A percentile compares a stretch with the other conserved stretches of the same genome.
These are phyloP conservation scores for Ganoderma sinense DNA, from an alignment of 1,284 basidiomycete species.

Conservation along the genomic window DNA sequence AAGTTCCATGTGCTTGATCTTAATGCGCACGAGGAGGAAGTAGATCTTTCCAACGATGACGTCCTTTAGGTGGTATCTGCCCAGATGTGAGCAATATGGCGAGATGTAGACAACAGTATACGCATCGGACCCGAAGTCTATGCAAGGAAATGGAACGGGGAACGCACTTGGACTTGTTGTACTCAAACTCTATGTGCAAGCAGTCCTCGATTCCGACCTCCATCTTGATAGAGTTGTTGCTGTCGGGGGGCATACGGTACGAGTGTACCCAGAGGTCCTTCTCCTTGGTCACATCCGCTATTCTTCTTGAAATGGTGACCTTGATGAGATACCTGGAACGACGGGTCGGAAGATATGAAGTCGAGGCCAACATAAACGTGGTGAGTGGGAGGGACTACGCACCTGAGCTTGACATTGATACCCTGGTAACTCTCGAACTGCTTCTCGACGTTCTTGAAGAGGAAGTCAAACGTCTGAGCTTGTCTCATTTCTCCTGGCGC, in stretches of 20 bases:
- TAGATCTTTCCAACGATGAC: conserved; percentile 99
- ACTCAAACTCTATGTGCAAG: conserved; percentile 98
- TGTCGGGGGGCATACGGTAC: conserved; percentile 97
- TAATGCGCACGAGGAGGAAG: conserved; percentile 97
- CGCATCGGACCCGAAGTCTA: neutral
- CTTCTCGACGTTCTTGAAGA: conserved; percentile 99
- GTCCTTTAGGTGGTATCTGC: conserved; percentile 97
- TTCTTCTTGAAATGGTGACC: conserved; percentile 87
- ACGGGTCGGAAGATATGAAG: neutral
- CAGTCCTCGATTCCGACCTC: conserved; percentile 99
- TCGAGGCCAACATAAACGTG: neutral
- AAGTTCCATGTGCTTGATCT: conserved; percentile 99
- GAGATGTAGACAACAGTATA: neutral
- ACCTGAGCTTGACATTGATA: conserved; percentile 98
- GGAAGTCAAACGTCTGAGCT: conserved; percentile 94
- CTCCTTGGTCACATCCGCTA: conserved; percentile 94
- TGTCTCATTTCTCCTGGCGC: conserved; percentile 94
- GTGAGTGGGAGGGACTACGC: conserved; percentile 33
- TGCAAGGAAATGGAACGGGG: no score
- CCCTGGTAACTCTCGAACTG: conserved; percentile 98
- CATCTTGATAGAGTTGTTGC: conserved; percentile 99
- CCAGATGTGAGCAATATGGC: conserved; percentile 3
- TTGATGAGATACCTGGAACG: conserved; percentile 88
- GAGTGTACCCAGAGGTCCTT: conserved; percentile 98
- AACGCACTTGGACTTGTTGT: conserved; percentile 97